Evolutionary conservation across 2,329 filamentous ascomycete genomes (phyloP).

Genomic region (Chrysoporthe deuterocubensis): DNA sequence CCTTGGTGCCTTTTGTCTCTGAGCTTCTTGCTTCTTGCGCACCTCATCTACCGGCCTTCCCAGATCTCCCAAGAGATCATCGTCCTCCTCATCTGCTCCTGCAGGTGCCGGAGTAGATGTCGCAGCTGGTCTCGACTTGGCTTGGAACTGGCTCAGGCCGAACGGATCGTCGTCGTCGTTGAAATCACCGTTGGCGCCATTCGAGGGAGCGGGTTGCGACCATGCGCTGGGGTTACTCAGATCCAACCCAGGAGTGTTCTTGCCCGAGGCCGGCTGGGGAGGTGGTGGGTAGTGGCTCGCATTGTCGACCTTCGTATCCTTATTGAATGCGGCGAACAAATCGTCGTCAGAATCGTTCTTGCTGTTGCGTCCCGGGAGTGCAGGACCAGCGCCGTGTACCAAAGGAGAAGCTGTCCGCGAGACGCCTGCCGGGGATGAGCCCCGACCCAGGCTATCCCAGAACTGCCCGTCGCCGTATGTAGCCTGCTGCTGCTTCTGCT

Average conservation of each 20-base stretch:
- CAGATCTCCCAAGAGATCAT: constrained; percentile 69
- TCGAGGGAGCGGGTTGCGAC: constrained; percentile 43
- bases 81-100: constrained; percentile 52
- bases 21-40: constrained; percentile 44
- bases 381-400: constrained; percentile 38
- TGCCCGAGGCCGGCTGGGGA: constrained; percentile 45
- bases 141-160: constrained; percentile 70
- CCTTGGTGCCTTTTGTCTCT: constrained; percentile 18
- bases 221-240: constrained; percentile 60
- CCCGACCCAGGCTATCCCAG: constrained; percentile 71
- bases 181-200: constrained; percentile 41
- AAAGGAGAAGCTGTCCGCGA: constrained; percentile 53
- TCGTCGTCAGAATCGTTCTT: constrained; percentile 59
- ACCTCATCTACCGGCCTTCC: constrained; percentile 68
- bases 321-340: constrained; percentile 69
- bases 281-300: constrained; percentile 67
- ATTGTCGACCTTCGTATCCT: constrained; percentile 69
- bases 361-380: constrained; percentile 36
- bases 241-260: constrained; percentile 55
- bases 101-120: constrained; percentile 36
- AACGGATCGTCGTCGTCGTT: constrained; percentile 89
- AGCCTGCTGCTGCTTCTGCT: constrained; percentile 70
- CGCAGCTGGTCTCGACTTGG: constrained; percentile 35
- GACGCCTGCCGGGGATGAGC: constrained; percentile 46
- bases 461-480: constrained; percentile 79